Conservation (phyloP, 192 early-diverging fungal genomes). For the Backusella parvicylindrica region DNA sequence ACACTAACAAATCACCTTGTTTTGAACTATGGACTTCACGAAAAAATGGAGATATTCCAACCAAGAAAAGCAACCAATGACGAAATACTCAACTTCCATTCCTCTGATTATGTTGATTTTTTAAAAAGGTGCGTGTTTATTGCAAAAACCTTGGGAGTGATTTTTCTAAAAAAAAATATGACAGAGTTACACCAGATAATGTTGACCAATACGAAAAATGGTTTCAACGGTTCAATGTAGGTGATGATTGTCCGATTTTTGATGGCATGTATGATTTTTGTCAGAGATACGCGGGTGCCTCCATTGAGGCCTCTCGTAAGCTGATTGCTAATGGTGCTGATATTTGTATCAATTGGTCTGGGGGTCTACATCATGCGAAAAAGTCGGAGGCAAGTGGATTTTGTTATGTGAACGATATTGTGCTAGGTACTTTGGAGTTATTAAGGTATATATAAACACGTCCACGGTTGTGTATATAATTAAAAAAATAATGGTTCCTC, state of each 20-base stretch:
- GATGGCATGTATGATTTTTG: constrained; percentile 97
- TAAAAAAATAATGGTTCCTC: too few relatives aligned
- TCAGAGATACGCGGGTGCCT: constrained; percentile 87
- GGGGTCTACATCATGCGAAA: constrained; percentile 93
- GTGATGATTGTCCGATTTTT: constrained; percentile 98
- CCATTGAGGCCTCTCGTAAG: constrained; percentile 86
- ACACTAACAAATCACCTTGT: constrained; percentile 94
- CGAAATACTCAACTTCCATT: constrained; percentile 93
- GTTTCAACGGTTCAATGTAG: constrained; percentile 83
- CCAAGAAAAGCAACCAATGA: constrained; percentile 81
- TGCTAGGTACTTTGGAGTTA: constrained; percentile 87
- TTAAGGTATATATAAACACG: constrained; percentile 48
- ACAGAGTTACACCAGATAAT: constrained; percentile 70
- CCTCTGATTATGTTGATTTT: constrained; percentile 98
- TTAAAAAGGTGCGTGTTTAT: constrained; percentile 59
- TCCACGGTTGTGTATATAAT: too few relatives aligned
- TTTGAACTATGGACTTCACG: constrained; percentile 87
- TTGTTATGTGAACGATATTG: constrained; percentile 99
- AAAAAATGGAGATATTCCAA: constrained; percentile 84
- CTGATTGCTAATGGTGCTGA: constrained; percentile 78
- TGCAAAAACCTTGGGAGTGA: too few relatives aligned
- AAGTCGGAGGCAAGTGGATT: constrained; percentile 89
- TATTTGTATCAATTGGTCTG: constrained; percentile 97
- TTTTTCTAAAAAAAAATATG: too few relatives aligned
- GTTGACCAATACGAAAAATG: constrained; percentile 50